Evolutionary conservation across 129 eudicot genomes (phyloP), one percentile per base, ranked within the genome.

Genomic region (Centaurea solstitialis): DNA sequence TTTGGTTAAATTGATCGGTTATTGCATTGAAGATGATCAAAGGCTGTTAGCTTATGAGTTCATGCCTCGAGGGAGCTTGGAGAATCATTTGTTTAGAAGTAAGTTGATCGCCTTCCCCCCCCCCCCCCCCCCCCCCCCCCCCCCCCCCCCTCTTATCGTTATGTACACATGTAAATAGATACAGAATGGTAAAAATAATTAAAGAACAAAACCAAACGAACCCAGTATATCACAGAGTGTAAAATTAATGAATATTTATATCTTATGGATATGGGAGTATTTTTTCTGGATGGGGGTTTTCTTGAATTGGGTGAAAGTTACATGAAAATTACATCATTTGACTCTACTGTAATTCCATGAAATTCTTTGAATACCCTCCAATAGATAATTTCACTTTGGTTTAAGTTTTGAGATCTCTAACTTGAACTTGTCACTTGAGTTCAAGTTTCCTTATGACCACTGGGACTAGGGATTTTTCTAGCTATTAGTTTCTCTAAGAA

Each of bases 51-150:
- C 92, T 6, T 94, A 94, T 68, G 98, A 94, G 74, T 92, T 94
- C 79, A 94, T 94, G 98, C 97, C 97, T 78, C 91, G 97, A 77
- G 98, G 98, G 78, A 94, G 98, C 91, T 84, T 94, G 89, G 97
- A 94, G 85, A 94, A 94, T 83, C 98, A 94, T 71, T 87, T 94
- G 23, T 94, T 94, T 84, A 88, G 97, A 83, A 87, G 98, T 94
- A 94, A 76, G 91, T 82, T 76, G 23, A 75, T 72, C n/a, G 23
- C 17, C 59, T 71, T 21, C 23, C 26, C 59, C 66, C n/a, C n/a
- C n/a, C n/a, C n/a, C n/a, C n/a, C n/a, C n/a, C n/a, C n/a, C n/a
- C n/a, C n/a, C n/a, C n/a, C n/a, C n/a, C n/a, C n/a, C n/a, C n/a
- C n/a, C n/a, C n/a, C n/a, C n/a, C n/a, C n/a, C 30, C 2, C 47